A percentile compares a stretch with the other conserved stretches of the same genome.
Conservation (phyloP, 176 grass and related monocot genomes). For the Tillandsia fasciculata region DNA sequence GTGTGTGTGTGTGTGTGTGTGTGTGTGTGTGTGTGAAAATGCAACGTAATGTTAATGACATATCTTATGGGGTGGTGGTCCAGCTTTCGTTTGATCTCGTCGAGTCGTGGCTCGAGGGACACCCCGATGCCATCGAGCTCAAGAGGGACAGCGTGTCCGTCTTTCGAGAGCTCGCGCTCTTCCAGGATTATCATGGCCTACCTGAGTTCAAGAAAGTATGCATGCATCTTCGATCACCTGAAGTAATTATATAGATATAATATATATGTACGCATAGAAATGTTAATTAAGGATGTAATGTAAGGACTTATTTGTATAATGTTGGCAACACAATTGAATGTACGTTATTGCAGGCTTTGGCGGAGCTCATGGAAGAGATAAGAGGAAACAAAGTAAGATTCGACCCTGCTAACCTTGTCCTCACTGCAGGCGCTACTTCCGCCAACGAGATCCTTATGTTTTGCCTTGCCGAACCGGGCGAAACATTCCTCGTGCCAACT, state of each 20-base stretch:
- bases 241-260: neutral
- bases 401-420: slow-evolving; percentile 64
- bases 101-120: slow-evolving; percentile 61
- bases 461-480: slow-evolving; percentile 72
- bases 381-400: slow-evolving; percentile 43
- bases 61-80: neutral
- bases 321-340: no score
- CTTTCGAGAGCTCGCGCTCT: slow-evolving; percentile 89
- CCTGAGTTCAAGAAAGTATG: slow-evolving; percentile 78
- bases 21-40: neutral
- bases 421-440: slow-evolving; percentile 84
- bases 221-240: neutral
- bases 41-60: neutral
- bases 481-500: slow-evolving; percentile 81
- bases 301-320: neutral
- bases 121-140: slow-evolving; percentile 63
- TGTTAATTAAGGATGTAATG: neutral
- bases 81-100: slow-evolving; percentile 79
- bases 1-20: neutral
- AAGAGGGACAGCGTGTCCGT: slow-evolving; percentile 37
- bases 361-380: slow-evolving; percentile 64
- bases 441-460: slow-evolving; percentile 91
- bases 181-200: slow-evolving; percentile 95
- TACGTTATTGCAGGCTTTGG: slow-evolving; percentile 53
- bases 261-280: neutral